Base-by-base conservation (phyloP, 2,329 filamentous ascomycete genomes). In the Aspergillus intermedius region DNA sequence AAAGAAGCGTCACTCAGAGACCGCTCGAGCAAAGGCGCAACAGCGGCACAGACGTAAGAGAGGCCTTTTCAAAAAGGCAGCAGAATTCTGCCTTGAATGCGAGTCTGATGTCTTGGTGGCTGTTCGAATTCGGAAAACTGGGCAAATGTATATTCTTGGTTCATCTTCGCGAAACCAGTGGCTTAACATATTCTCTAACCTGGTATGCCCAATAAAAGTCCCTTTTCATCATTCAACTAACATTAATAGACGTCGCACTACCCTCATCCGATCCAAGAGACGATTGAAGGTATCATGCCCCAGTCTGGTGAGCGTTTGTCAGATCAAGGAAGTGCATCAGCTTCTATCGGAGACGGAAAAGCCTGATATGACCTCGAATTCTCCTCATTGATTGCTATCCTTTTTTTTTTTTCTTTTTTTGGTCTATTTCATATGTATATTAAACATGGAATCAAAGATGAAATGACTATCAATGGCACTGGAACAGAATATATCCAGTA, bases 111-210 rank as follows among this genome's bases (percentile, higher is more conserved):
- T 56, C 5, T 30, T 57, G 9, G 12, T 57, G 15, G 50, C 22
- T 5, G 22, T 57, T 51, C 35, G 40, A 21, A 50, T 55, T 23
- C 46, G 28, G 23, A 55, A 55, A 52, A 48, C 51, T 42, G 51
- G 54, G 5, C 53, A 54, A 30, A 48, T 49, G 44, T 55, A 55
- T 52, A 47, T 55, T 39, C 47, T 57, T 35, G 46, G 55, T 47
- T 55, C 53, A 51, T 54, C 47, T n/a, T 51, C 47, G 46, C 25
- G 3, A 35, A 46, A 32, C 21, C 8, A 54, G 25, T 54, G 35
- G 28, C 19, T 47, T 17, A 23, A 40, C 4, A 47, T 35, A 47
- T 32, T 54, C 6, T 45, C 51, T 1, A 47, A 47, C 19, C 34
- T 49, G 49, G 46, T 49, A 49, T 17, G 43, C 7, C 7, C 22